Evolutionary conservation across 2,329 filamentous ascomycete species (phyloP).

Genomic region (Penicillium polonicum): DNA sequence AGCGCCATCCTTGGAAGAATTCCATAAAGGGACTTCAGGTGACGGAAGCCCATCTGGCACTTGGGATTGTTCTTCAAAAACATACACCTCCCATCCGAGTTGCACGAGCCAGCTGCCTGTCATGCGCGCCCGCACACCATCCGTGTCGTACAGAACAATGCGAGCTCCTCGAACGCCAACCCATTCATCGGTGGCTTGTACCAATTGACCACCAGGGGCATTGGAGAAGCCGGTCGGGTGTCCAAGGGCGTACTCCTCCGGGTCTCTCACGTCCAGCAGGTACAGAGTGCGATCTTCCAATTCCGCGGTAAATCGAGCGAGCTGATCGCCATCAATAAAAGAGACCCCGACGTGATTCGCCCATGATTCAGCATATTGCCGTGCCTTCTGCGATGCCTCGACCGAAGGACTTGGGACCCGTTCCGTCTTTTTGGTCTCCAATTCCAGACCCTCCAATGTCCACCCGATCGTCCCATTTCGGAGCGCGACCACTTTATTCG

Average conservation of each 20-base stretch:
- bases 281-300: conserved; percentile 25
- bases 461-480: conserved; percentile 35
- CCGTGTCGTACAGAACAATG: conserved; percentile 31
- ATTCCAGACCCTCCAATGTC: conserved; percentile 29
- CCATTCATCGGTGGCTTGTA: conserved; percentile 36
- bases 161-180: conserved; percentile 31
- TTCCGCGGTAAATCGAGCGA: conserved; percentile 12
- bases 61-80: conserved; percentile 18
- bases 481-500: conserved; percentile 30
- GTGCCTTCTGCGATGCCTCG: conserved; percentile 10
- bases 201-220: conserved; percentile 34
- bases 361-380: conserved; percentile 12
- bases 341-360: conserved; percentile 12
- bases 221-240: conserved; percentile 29
- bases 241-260: conserved; percentile 26
- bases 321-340: neutral
- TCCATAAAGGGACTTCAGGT: neutral
- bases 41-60: conserved; percentile 11
- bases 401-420: conserved; percentile 14
- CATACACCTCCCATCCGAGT: conserved; percentile 34
- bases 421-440: conserved; percentile 25
- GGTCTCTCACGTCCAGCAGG: conserved; percentile 33
- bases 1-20: neutral
- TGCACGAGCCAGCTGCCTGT: conserved; percentile 33
- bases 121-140: conserved; percentile 32